Evolutionary conservation across 768 basidiomycete genomes (phyloP).

Genomic region (Suillus sp.): DNA sequence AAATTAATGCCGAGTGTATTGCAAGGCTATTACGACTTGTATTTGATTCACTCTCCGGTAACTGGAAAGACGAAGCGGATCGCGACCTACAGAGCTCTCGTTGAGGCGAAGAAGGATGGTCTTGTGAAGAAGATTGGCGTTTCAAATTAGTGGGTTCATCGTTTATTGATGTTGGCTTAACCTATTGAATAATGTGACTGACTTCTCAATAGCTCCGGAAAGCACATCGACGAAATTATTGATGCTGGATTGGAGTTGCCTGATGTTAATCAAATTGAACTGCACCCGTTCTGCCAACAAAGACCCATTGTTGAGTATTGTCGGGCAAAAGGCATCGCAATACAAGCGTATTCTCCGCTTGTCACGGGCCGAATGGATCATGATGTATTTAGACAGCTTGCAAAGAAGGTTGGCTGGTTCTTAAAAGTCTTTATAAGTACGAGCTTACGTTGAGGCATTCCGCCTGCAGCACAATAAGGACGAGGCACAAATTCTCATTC

Average conservation of each 20-base stretch:
- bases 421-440: background rate
- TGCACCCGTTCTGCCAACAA: constrained; percentile 84
- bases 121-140: constrained; percentile 45
- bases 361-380: constrained; percentile 57
- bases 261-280: constrained; percentile 40
- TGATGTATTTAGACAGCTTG: constrained; percentile 49
- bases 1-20: background rate
- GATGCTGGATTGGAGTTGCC: constrained; percentile 29
- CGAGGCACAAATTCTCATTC: constrained; percentile 48
- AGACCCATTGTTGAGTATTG: constrained; percentile 75
- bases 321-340: constrained; percentile 52
- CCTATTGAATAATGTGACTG: background rate
- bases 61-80: constrained; percentile 42
- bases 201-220: constrained; percentile 23
- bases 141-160: constrained; percentile 45
- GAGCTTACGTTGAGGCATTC: background rate
- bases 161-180: background rate
- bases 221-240: constrained; percentile 28
- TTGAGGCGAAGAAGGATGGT: constrained; percentile 37
- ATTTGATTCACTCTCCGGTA: constrained; percentile 47
- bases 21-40: constrained; percentile 49
- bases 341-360: constrained; percentile 77
- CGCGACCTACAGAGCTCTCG: constrained; percentile 42
- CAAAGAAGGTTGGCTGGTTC: constrained; percentile 51
- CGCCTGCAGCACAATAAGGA: constrained; percentile 30